These are phyloP conservation scores for Scedosporium dehoogii DNA, from an alignment of 2,329 filamentous ascomycete species.

Conservation along the genomic window DNA sequence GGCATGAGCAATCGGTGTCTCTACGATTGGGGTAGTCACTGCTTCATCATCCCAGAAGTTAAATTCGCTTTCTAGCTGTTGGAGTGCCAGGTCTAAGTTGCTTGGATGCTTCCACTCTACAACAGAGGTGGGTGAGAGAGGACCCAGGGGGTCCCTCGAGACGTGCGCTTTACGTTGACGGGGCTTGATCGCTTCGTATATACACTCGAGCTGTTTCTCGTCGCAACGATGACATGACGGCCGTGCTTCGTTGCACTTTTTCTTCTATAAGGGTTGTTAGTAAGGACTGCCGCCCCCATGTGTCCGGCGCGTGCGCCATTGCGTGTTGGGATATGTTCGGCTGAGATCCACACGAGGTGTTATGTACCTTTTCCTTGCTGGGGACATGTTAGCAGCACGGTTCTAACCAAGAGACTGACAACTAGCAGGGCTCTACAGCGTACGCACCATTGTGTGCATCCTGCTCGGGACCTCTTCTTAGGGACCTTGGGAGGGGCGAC, in stretches of 20 bases:
- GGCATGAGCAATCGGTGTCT: neutral
- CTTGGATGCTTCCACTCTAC: neutral
- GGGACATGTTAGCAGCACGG: neutral
- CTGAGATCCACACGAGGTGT: neutral
- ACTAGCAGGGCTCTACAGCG: neutral
- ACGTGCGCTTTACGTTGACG: conserved; percentile 27
- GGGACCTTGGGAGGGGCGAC: conserved; percentile 46
- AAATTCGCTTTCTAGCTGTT: neutral
- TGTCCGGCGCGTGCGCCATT: neutral
- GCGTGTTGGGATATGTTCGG: neutral
- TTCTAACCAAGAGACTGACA: neutral
- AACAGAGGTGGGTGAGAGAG: neutral
- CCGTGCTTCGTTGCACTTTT: conserved; percentile 46
- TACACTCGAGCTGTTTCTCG: conserved; percentile 37
- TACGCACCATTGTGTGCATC: conserved; percentile 40
- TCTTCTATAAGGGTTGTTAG: conserved; percentile 31
- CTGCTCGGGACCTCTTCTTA: conserved; percentile 50
- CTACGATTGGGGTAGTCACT: neutral
- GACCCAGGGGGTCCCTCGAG: conserved; percentile 5
- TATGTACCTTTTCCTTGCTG: conserved; percentile 44
- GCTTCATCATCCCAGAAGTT: neutral
- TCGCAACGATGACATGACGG: conserved; percentile 40
- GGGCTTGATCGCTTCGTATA: conserved; percentile 37
- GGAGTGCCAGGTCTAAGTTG: neutral
- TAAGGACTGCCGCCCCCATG: no score